Evolutionary conservation across 2,329 filamentous ascomycete genomes (phyloP), one percentile per base, ranked within the genome.

Genomic region (Diaporthe citriasiana): DNA sequence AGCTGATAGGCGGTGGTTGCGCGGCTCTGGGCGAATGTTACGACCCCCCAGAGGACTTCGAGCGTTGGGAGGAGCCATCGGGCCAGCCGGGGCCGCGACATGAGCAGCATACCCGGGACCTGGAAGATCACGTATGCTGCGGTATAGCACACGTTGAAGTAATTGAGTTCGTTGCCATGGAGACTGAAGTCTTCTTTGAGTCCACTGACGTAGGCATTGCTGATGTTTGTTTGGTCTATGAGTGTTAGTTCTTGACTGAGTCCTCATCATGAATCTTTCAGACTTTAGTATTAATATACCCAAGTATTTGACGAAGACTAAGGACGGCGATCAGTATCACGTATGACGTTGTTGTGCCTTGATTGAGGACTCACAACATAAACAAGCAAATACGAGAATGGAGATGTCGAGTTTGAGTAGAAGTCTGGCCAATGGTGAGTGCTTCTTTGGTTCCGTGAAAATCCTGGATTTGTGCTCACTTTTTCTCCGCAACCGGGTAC

Each of bases 131-230:
- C 81, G 73, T 83, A 83, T 17, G 81, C 80, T 12, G 80, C 80
- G n/a, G 81, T 84, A 78, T 84, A 86, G 72, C 81, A 82, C 5
- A 84, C 80, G 53, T 84, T 85, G 68, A 85, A 82, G 45, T 83
- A 81, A 73, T 84, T 83, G 8, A 84, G 79, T 69, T 85, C 79
- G 72, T 85, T 85, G 13, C 82, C 83, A 38, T 83, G 79, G 53
- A 85, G 77, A 6, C 68, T 75, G 27, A 85, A 79, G 40, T 84
- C 82, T 55, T 85, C 83, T 72, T 84, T 82, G 68, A 84, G 81
- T 1, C 83, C 83, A 35, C 79, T 81, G 25, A 83, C 82, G 53
- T 84, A 84, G 56, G 83, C 83, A 76, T 82, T 82, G 74, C 78
- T 82, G 65, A 81, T 81, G 30, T 82, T 82, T 15, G 80, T 80